Conservation (phyloP, 2,329 filamentous ascomycete species). For the Ustilaginoidea virens region DNA sequence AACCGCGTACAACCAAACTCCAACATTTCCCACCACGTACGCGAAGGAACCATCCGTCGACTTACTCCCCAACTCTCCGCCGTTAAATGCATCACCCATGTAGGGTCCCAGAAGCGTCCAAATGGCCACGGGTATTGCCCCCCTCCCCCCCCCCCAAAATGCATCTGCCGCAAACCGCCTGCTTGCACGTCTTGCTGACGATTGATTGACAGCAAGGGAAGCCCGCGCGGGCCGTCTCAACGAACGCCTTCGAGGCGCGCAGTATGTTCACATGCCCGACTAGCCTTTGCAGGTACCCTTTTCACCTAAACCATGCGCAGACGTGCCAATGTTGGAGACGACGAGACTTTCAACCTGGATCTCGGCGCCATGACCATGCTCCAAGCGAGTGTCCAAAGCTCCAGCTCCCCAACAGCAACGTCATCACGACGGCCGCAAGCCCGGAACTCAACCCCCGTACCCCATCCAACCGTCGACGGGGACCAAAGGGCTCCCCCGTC, state of each 20-base stretch:
- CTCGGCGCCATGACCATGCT: conserved; percentile 25
- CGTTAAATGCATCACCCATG: too few relatives aligned
- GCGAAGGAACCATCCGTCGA: too few relatives aligned
- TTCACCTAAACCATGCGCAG: conserved; percentile 15
- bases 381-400: conserved; percentile 2
- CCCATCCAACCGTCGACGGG: not conserved
- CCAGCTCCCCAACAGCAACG: conserved; percentile 5
- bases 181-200: too few relatives aligned
- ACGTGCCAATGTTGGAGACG: conserved; percentile 42
- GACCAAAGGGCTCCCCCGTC: not conserved
- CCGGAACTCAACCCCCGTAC: not conserved
- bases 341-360: conserved; percentile 42
- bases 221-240: conserved; percentile 47
- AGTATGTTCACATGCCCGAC: conserved; percentile 25
- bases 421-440: not conserved
- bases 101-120: too few relatives aligned
- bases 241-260: conserved; percentile 48
- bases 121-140: too few relatives aligned
- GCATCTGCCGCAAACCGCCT: too few relatives aligned
- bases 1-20: too few relatives aligned
- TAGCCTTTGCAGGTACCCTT: not conserved
- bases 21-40: too few relatives aligned
- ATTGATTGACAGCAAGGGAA: conserved; percentile 25
- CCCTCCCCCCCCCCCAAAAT: too few relatives aligned
- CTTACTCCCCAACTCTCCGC: too few relatives aligned